A percentile compares a stretch with the other conserved stretches of the same genome.
Conservation (phyloP, 2,329 filamentous ascomycete genomes). For the Canariomyces notabilis region DNA sequence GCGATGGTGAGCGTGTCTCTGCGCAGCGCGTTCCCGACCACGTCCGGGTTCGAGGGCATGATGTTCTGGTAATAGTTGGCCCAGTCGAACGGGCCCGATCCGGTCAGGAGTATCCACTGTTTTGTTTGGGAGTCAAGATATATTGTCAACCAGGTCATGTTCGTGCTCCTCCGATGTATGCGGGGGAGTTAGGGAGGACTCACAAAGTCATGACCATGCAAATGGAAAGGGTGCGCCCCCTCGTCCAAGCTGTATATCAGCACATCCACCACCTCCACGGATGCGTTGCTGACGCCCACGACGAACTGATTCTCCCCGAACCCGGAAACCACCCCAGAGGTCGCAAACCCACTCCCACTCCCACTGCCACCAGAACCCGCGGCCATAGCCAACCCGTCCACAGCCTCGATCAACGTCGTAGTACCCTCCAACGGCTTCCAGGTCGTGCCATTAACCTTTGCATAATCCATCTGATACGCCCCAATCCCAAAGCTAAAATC, state of each 20-base stretch:
- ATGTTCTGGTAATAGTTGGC: background rate
- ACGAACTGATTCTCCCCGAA: background rate
- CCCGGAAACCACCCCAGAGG: background rate
- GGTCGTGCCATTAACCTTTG: conserved; percentile 2
- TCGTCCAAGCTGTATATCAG: conserved; percentile 6
- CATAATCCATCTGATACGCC: background rate
- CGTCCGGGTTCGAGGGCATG: background rate
- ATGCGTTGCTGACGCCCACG: background rate
- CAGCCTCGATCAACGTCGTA: background rate
- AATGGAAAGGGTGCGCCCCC: conserved; percentile 5
- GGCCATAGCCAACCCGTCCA: background rate
- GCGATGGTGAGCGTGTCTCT: conserved; percentile 45
- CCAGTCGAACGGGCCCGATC: conserved; percentile 3
- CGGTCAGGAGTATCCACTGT: background rate
- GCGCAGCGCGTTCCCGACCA: conserved; percentile 42
- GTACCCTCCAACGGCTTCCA: conserved; percentile 1
- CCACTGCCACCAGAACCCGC: no score
- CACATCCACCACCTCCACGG: background rate
- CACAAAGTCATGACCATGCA: conserved; percentile 5
- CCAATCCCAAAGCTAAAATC: conserved; percentile 1
- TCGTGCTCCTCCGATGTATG: no score
- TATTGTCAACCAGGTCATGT: no score
- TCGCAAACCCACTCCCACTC: no score
- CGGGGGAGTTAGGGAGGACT: no score
- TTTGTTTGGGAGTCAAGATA: no score